These are phyloP conservation scores for Oryza rufipogon DNA, from an alignment of 176 grass and related monocot species.

Conservation along the genomic window DNA sequence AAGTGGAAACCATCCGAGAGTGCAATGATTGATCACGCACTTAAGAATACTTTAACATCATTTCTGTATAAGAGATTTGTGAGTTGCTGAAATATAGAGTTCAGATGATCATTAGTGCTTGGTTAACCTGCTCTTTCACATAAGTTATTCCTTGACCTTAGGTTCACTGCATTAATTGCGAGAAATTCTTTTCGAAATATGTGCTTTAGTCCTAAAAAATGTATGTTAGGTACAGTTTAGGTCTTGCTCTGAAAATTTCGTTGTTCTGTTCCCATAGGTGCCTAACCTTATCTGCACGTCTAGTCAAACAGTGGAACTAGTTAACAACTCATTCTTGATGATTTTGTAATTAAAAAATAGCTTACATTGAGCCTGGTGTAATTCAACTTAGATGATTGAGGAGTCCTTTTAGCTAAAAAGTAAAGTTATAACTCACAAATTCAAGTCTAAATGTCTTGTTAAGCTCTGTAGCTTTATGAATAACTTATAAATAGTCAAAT, in stretches of 20 bases:
- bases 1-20: not conserved
- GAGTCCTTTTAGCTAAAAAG: not conserved
- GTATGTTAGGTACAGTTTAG: not conserved
- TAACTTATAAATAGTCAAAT: not conserved
- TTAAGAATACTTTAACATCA: too few species aligned
- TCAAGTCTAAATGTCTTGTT: not conserved
- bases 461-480: not conserved
- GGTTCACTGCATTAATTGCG: not conserved
- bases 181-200: not conserved
- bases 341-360: not conserved
- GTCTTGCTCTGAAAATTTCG: not conserved
- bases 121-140: not conserved
- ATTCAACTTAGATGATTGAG: not conserved
- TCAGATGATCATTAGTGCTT: constrained; percentile 6
- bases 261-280: not conserved
- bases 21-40: not conserved
- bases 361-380: not conserved
- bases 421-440: not conserved
- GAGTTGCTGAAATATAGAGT: not conserved
- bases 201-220: not conserved
- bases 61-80: constrained; percentile 21
- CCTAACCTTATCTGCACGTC: not conserved
- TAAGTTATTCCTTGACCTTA: not conserved
- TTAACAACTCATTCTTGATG: not conserved
- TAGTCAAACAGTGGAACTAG: not conserved